Base-by-base conservation (phyloP, 345 rosid species). In the Corchorus capsularis region DNA sequence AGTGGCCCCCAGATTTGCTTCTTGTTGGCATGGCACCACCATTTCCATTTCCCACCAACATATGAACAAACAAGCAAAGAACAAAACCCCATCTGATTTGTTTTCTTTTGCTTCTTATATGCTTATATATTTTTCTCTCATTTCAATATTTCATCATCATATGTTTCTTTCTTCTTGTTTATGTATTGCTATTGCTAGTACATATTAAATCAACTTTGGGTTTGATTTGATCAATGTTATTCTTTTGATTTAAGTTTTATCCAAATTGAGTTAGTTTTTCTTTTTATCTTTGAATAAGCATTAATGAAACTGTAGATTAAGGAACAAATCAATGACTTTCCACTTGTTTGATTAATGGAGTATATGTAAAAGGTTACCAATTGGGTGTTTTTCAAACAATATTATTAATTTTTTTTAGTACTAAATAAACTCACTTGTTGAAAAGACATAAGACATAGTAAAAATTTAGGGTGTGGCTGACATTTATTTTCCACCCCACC, bases 1-100 rank as follows among this genome's bases (percentile, higher is more conserved):
- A 67, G 73, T 68, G 80, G 82, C 78, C 80, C 82, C 78, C 15
- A 63, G 6, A 47, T 61, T 34, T 71, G 75, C 76, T 73, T 77
- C 64, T 20, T 27, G 27, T 27, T 27, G 0, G 47, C 49, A n/a
- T 64, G 32, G 14, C 27, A 64, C 50, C 69, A 64, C 72, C 20
- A 49, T 49, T 32, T 35, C 55, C 52, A 27, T 27, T 16, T 6
- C 13, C 61, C 69, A 62, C 49, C 56, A 69, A n/a, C 73, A 35
- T 62, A 72, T 35, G 6, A 55, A 64, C 56, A 45, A 16, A 67
- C 46, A 4, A 61, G 20, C 39, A 53, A 27, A 17, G 11, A 62
- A 46, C 22, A 60, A 54, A n/a, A 61, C 12, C 32, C 34, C 46
- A 4, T 77, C 60, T 60, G 46, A 1, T 78, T 75, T 80, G 80